Conservation (phyloP, 1,139 yeast genomes). For the Suhomyces wounanorum region DNA sequence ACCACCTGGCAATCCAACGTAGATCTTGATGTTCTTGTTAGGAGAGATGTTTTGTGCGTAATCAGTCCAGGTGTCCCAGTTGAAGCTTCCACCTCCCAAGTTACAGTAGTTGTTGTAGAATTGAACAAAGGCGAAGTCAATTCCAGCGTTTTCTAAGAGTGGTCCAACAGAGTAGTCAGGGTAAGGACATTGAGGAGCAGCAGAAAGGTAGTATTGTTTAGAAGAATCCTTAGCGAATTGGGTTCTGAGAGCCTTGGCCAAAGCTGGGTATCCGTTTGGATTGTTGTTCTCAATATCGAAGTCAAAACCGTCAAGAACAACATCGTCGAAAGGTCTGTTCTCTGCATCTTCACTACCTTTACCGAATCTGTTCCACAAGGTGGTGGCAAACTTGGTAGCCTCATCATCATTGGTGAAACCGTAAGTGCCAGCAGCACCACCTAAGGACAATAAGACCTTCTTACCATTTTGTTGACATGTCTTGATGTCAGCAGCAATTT, state of each 20-base stretch:
- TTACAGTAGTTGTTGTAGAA: constrained; percentile 90
- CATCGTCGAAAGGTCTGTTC: constrained; percentile 71
- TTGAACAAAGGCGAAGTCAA: constrained; percentile 89
- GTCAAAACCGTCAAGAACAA: constrained; percentile 49
- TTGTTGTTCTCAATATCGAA: constrained; percentile 48
- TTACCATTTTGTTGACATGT: constrained; percentile 82
- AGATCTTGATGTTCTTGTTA: constrained; percentile 65
- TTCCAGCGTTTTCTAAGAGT: constrained; percentile 56
- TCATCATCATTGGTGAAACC: constrained; percentile 65
- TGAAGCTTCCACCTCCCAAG: constrained; percentile 56
- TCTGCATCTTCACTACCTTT: constrained; percentile 32
- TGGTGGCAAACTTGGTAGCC: constrained; percentile 69
- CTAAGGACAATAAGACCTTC: constrained; percentile 76
- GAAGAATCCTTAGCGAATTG: constrained; percentile 55
- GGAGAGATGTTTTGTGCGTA: constrained; percentile 66
- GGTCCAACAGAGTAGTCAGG: constrained; percentile 87
- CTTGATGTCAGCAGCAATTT: constrained; percentile 71
- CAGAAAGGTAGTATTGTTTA: constrained; percentile 74
- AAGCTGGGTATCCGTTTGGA: constrained; percentile 59
- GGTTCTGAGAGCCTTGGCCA: constrained; percentile 60
- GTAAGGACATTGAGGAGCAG: constrained; percentile 94
- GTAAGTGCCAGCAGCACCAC: constrained; percentile 83
- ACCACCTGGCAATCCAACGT: constrained; percentile 75
- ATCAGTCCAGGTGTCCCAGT: constrained; percentile 82
- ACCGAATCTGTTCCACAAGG: constrained; percentile 85